Percentiles rank a stretch among this genome's conserved stretches.
Evolutionary conservation across 108 stramenopile genomes (phyloP).

Genomic region (Cyclotella baltica): DNA sequence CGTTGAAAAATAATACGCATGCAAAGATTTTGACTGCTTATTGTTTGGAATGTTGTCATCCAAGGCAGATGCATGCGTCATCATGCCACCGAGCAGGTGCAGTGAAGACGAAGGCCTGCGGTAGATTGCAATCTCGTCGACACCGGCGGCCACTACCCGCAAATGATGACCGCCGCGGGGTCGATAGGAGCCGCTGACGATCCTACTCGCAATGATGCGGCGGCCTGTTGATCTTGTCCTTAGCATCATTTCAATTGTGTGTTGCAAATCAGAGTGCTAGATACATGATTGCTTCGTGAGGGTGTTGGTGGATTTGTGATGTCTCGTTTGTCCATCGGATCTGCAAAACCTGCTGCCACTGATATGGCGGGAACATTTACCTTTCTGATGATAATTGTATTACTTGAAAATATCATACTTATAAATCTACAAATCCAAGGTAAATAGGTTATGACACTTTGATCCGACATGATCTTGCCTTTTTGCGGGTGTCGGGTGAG

Average conservation of each 20-base stretch:
- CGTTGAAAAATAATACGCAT: background rate
- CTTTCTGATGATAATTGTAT: background rate
- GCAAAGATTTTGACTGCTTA: background rate
- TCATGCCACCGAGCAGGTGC: background rate
- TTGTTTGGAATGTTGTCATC: background rate
- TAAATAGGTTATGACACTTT: background rate
- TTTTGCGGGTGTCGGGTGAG: no score
- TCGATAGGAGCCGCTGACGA: background rate
- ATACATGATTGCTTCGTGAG: background rate
- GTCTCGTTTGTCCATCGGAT: background rate
- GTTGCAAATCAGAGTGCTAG: background rate
- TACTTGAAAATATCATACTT: background rate
- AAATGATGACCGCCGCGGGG: background rate
- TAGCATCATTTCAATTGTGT: background rate
- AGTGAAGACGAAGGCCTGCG: background rate
- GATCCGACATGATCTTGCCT: no score
- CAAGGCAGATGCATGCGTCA: background rate
- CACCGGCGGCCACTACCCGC: background rate
- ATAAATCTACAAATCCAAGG: background rate
- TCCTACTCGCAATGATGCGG: background rate
- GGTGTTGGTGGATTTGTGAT: background rate
- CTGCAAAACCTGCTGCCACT: background rate
- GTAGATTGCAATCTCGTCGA: background rate
- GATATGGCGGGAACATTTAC: conserved; percentile 3
- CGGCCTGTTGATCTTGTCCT: background rate